Evolutionary conservation across 2,329 filamentous ascomycete species (phyloP), one percentile per base, ranked within the genome.

Genomic region (Ophiostoma piceae): DNA sequence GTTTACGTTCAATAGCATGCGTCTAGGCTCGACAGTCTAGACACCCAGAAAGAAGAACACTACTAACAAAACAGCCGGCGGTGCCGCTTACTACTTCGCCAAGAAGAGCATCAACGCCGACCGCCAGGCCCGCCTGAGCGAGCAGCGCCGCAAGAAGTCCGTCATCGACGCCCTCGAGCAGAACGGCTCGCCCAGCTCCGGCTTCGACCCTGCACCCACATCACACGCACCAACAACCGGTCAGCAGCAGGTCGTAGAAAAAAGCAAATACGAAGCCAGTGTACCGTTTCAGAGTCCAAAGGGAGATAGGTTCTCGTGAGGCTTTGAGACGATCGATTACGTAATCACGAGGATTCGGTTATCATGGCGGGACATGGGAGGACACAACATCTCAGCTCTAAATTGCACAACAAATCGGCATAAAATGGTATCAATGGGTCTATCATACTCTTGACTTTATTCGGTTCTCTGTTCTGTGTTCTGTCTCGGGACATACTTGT

Each of bases 31-130:
- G 37, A 39, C 37, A 39, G 3, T 9, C 3, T 39, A 2, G 37
- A 9, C 37, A 39, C 4, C 11, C 11, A 0, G 37, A 39, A 6
- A 39, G 37, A 16, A 22, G 47, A 14, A 3, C 8, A 11, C 22
- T 22, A 19, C 66, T 69, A 62, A 51, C 64, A 2, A 19, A 72
- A 41, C 74, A 93, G 92, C 94, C 74, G 95, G 94, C 77, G 95
- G 88, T 74, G 92, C 90, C 73, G 93, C 94, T 76, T 99, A 98
- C 84, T 93, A 92, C 83, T 97, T 97, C 79, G 95, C 95, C 73
- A 99, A 99, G 85, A 86, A 88, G 77, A 90, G 89, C 79, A 96
- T 99, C 85, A 97, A 97, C 78, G 91, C 91, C 75, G 93, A 97
- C 80, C 91, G 94, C 73, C 84, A 87, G 72, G 83, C 87, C 72